Evolutionary conservation across 1,139 yeast genomes (phyloP).

Genomic region (Zygosaccharomyces sapae): DNA sequence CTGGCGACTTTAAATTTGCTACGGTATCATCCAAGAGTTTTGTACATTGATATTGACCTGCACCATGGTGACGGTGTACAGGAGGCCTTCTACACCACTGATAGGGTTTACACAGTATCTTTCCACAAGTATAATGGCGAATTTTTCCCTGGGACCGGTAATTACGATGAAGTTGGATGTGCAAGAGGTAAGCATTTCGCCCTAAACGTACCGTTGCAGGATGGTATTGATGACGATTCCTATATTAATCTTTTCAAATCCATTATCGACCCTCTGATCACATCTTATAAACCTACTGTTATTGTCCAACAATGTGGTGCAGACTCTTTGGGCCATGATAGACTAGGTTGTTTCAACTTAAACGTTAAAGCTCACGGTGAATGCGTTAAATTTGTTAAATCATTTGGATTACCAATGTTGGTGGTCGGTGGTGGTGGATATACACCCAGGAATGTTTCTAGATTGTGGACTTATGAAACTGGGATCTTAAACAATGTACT

Average conservation of each 20-base stretch:
- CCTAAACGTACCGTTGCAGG: conserved; percentile 87
- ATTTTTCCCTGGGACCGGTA: conserved; percentile 96
- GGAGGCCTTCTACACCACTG: conserved; percentile 93
- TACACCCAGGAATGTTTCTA: conserved; percentile 89
- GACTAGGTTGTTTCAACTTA: conserved; percentile 88
- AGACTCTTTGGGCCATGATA: conserved; percentile 88
- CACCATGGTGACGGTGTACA: conserved; percentile 99
- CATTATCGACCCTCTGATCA: conserved; percentile 80
- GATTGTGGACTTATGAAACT: conserved; percentile 95
- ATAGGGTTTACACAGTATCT: conserved; percentile 90
- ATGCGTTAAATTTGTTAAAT: conserved; percentile 80
- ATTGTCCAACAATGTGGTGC: conserved; percentile 97
- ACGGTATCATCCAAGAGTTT: conserved; percentile 82
- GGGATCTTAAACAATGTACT: conserved; percentile 77
- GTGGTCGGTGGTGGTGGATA: conserved; percentile 98
- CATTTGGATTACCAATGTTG: conserved; percentile 83
- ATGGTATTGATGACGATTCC: conserved; percentile 93
- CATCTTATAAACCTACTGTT: conserved; percentile 82
- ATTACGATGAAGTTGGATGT: conserved; percentile 78
- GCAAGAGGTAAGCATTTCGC: conserved; percentile 85
- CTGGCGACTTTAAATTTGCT: conserved; percentile 77
- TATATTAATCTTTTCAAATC: conserved; percentile 75
- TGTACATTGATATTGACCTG: conserved; percentile 90
- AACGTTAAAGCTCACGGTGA: conserved; percentile 93
- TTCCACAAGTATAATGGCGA: conserved; percentile 95